These are phyloP conservation scores for Annulohypoxylon stygium DNA, from an alignment of 495 filamentous ascomycete genomes.

Conservation along the genomic window DNA sequence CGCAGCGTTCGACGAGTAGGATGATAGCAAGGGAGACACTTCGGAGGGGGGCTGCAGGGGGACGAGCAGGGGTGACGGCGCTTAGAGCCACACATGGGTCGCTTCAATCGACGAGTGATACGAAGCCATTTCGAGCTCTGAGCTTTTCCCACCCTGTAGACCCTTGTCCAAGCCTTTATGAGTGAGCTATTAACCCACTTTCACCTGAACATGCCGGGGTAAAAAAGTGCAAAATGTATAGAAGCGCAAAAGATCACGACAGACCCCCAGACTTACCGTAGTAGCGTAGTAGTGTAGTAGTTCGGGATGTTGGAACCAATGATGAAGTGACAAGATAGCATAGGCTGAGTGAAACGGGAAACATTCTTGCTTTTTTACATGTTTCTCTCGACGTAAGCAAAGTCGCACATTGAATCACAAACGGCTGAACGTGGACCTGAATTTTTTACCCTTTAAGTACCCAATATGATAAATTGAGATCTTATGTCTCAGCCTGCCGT, in stretches of 20 bases:
- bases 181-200: constrained; percentile 46
- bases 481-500: constrained; percentile 4
- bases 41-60: constrained; percentile 45
- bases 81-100: constrained; percentile 46
- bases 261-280: constrained; percentile 32
- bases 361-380: constrained; percentile 20
- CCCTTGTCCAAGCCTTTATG: constrained; percentile 31
- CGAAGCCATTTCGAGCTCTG: constrained; percentile 34
- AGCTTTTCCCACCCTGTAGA: constrained; percentile 12
- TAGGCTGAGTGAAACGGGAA: constrained; percentile 21
- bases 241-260: constrained; percentile 40
- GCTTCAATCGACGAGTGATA: constrained; percentile 46
- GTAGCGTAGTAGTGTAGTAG: background rate
- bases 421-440: constrained; percentile 10
- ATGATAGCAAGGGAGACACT: constrained; percentile 45
- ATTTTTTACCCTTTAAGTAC: background rate
- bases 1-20: constrained; percentile 48
- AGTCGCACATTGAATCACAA: constrained; percentile 24
- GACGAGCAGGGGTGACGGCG: constrained; percentile 45
- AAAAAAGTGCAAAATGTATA: constrained; percentile 27
- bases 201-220: constrained; percentile 37
- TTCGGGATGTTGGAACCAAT: constrained; percentile 33
- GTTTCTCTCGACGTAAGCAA: constrained; percentile 22
- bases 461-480: background rate
- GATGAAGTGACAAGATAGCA: constrained; percentile 27